Conservation (phyloP, 176 grass and related monocot species). For the Hyparrhenia diplandra region DNA sequence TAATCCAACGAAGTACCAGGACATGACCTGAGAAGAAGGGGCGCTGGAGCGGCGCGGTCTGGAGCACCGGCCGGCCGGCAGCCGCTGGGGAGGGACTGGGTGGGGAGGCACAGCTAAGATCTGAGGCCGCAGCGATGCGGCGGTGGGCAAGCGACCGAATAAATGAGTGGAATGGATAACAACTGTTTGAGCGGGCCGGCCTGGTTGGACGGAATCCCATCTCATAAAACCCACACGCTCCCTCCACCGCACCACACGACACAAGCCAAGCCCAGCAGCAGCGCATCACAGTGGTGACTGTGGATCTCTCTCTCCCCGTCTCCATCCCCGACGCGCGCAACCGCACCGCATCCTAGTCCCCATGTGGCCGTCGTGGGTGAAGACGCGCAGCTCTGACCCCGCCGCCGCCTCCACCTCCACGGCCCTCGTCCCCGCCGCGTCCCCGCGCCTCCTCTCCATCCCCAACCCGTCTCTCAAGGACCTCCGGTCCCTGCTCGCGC, state of each 20-base stretch:
- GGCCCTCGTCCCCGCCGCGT: constrained; percentile 8
- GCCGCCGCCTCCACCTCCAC: constrained; percentile 3
- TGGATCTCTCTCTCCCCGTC: neutral
- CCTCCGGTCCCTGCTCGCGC: constrained; percentile 53
- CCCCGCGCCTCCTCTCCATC: constrained; percentile 36
- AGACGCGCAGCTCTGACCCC: constrained; percentile 31
- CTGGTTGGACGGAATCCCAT: neutral
- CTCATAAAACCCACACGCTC: neutral
- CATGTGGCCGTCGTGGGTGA: constrained; percentile 71
- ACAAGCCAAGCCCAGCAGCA: neutral
- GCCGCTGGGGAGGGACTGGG: neutral
- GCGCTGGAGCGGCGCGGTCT: no score
- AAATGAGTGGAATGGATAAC: neutral
- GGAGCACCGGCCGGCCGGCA: neutral
- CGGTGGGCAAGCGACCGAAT: neutral
- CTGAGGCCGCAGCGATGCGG: neutral
- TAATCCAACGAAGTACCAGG: neutral
- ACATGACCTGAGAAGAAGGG: neutral
- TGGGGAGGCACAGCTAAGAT: neutral
- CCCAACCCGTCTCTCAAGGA: constrained; percentile 62
- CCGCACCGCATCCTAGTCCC: neutral
- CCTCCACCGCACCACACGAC: neutral
- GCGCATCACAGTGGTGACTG: no score
- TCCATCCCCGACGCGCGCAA: neutral
- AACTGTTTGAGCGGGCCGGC: neutral